Evolutionary conservation across 108 stramenopile species (phyloP).

Genomic region (Epithemia pelagica): DNA sequence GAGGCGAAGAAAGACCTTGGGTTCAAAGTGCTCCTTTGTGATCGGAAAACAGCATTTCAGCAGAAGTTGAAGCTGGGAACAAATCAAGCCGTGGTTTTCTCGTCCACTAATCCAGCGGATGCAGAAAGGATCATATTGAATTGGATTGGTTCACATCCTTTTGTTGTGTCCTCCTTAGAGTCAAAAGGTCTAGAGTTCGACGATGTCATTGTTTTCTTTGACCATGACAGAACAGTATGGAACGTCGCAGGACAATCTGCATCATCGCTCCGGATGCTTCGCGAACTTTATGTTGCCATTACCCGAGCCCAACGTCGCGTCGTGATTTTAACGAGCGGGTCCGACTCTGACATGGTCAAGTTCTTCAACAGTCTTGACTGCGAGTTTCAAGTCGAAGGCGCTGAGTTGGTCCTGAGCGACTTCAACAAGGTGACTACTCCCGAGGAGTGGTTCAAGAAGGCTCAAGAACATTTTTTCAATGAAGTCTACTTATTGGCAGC

Average conservation of each 20-base stretch:
- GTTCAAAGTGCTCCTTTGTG: constrained; percentile 16
- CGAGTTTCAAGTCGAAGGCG: constrained; percentile 12
- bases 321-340: constrained; percentile 15
- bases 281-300: constrained; percentile 28
- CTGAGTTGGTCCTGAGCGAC: constrained; percentile 12
- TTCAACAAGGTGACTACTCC: constrained; percentile 18
- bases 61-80: constrained; percentile 15
- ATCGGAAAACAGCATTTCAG: constrained; percentile 10
- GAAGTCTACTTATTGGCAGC: constrained; percentile 18
- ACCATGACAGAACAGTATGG: constrained; percentile 19
- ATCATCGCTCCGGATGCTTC: constrained; percentile 22
- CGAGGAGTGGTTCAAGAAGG: constrained; percentile 14
- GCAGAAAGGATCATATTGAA: constrained; percentile 1
- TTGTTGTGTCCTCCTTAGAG: constrained; percentile 22
- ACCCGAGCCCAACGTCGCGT: constrained; percentile 27
- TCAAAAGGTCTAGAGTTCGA: constrained; percentile 31
- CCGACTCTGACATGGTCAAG: constrained; percentile 8
- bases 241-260: constrained; percentile 1
- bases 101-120: constrained; percentile 5
- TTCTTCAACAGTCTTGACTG: constrained; percentile 16
- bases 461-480: constrained; percentile 15
- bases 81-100: constrained; percentile 24
- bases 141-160: constrained; percentile 26
- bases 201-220: constrained; percentile 26
- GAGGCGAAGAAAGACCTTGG: constrained; percentile 24